phyloP scores from a whole-genome alignment of 768 basidiomycete genomes.

The Mycena pura region DNA sequence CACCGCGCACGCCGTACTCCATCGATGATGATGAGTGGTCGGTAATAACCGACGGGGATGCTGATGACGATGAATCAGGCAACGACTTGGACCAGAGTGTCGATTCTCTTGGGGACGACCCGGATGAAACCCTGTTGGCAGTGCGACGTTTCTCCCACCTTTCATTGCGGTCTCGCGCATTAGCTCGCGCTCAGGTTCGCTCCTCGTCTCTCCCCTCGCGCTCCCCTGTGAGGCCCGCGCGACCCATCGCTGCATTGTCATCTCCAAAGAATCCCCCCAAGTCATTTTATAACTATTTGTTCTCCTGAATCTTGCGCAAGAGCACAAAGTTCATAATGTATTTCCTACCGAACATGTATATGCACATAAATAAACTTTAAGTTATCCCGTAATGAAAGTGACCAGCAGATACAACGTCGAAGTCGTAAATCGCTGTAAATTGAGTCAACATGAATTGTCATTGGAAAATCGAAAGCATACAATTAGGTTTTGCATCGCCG shows the following conservation, averaged over 20 bases:
- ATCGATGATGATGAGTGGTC: slow-evolving; percentile 42
- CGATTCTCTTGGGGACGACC: slow-evolving; percentile 36
- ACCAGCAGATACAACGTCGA: slow-evolving; percentile 23
- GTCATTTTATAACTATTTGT: slow-evolving; percentile 54
- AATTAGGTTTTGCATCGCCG: slow-evolving; percentile 77
- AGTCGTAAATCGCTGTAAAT: slow-evolving; percentile 19
- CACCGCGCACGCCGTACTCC: slow-evolving; percentile 34
- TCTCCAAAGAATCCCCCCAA: slow-evolving; percentile 10
- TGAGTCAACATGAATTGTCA: not conserved
- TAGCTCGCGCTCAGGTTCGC: slow-evolving; percentile 39
- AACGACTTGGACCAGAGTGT: slow-evolving; percentile 39
- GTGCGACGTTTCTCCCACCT: slow-evolving; percentile 30
- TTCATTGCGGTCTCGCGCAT: slow-evolving; percentile 35
- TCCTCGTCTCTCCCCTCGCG: slow-evolving; percentile 62
- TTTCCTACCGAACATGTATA: slow-evolving; percentile 13
- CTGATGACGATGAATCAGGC: slow-evolving; percentile 10
- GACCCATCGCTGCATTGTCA: not conserved
- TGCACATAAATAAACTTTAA: slow-evolving; percentile 16
- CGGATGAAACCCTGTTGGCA: slow-evolving; percentile 35
- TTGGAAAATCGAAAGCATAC: slow-evolving; percentile 33
- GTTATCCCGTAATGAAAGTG: slow-evolving; percentile 18
- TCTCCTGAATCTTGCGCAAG: slow-evolving; percentile 36
- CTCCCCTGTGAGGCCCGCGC: slow-evolving; percentile 53
- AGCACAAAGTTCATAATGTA: slow-evolving; percentile 13
- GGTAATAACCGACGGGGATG: slow-evolving; percentile 29